Base-by-base conservation (phyloP, 1,284 basidiomycete genomes). In the Tylopilus sp. region DNA sequence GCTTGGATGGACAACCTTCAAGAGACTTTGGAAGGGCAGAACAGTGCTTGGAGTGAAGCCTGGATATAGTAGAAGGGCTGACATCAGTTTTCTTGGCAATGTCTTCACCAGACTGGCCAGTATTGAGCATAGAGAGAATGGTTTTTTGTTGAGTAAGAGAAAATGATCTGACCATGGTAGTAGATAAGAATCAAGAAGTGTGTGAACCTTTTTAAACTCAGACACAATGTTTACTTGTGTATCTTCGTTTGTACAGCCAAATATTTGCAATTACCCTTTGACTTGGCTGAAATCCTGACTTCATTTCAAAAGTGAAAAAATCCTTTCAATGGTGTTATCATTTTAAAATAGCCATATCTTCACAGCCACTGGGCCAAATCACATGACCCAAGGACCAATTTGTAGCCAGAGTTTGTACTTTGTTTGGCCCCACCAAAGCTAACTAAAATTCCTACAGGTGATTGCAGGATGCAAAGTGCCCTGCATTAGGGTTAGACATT, bases 131-230 rank as follows among this genome's bases (percentile, higher is more conserved):
- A 13, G 39, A 40, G 24, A 40, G 39, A 25, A 40, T 25, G 9
- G 24, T 40, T 5, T 3, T 26, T 25, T 15, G 39, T 33, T 52
- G 20, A 35, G 20, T 25, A 32, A 25, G 3, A 26, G 29, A 44
- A 2, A 35, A 19, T 3, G 25, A 53, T 40, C 7, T 40, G 4
- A 52, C n/a, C 25, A 44, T 52, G 25, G 7, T 54, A 4, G 32
- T 25, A 5, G 22, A 40, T 40, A 9, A 22, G 10, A 52, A 31
- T 36, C 4, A 52, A 50, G 17, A 49, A 22, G 37, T 28, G 15
- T 39, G 19, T 11, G 37, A 49, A 43, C 19, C 40, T 31, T 52
- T 53, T 39, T 15, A 31, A 37, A 50, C 41, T 43, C 33, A 50
- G 41, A 50, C 24, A 50, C 22, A 15, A 19, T 43, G 5, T 36